Evolutionary conservation across 2,329 filamentous ascomycete genomes (phyloP).

Genomic region (Cryphonectria naterciae): DNA sequence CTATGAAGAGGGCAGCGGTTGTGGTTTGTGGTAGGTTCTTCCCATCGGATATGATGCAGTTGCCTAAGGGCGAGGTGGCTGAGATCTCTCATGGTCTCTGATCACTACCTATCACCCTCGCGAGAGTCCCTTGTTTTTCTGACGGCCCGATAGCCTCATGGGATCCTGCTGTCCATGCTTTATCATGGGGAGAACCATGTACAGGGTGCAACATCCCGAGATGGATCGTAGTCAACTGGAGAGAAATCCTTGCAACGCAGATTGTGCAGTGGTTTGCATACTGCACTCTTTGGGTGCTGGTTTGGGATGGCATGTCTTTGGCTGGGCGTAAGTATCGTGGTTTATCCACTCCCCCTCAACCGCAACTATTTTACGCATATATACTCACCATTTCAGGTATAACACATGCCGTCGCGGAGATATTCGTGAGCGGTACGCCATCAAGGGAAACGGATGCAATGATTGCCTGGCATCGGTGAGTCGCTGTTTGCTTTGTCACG

Average conservation of each 20-base stretch:
- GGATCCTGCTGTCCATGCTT: slow-evolving; percentile 23
- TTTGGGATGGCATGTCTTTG: slow-evolving; percentile 7
- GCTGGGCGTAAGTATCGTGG: slow-evolving; percentile 17
- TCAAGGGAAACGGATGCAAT: slow-evolving; percentile 18
- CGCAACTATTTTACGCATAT: background rate
- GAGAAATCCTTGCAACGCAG: slow-evolving; percentile 22
- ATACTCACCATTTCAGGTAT: slow-evolving; percentile 10
- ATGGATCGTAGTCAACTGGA: slow-evolving; percentile 17
- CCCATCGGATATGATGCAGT: background rate
- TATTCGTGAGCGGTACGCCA: slow-evolving; percentile 13
- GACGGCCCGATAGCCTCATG: slow-evolving; percentile 14
- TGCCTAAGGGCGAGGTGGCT: background rate
- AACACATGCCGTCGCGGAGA: slow-evolving; percentile 21
- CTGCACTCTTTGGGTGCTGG: slow-evolving; percentile 19
- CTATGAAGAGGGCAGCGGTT: slow-evolving; percentile 14
- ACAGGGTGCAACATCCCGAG: slow-evolving; percentile 20
- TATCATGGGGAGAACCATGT: slow-evolving; percentile 20
- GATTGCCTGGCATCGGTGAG: slow-evolving; percentile 24
- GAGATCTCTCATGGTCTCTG: background rate
- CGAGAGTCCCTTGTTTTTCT: background rate
- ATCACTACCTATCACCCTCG: too few relatives aligned
- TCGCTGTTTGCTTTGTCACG: background rate
- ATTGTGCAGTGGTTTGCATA: slow-evolving; percentile 20
- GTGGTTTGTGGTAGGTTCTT: slow-evolving; percentile 16
- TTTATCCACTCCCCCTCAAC: background rate